Evolutionary conservation across 495 filamentous ascomycete species (phyloP), one percentile per base, ranked within the genome.

Genomic region (Xylaria bambusicola): DNA sequence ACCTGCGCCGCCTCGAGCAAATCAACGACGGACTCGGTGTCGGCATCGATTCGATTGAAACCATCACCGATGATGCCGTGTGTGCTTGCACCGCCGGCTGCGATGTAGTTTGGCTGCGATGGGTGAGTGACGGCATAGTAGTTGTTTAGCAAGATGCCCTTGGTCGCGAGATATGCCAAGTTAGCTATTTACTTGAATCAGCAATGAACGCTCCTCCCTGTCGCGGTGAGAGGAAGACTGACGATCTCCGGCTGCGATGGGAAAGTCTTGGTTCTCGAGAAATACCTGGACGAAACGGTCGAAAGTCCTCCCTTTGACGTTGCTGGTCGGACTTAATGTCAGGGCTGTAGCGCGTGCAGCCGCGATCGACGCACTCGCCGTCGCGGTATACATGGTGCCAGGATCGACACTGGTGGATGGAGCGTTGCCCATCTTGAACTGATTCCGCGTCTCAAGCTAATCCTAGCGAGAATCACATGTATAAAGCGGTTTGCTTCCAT

Each of bases 31-130:
- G 82, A 86, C 20, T 84, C 86, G 26, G 86, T 74, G 67, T 87
- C 88, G 48, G 70, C 54, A 5, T 81, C 78, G 51, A 88, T 67
- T 12, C 64, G 64, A 48, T 74, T 73, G 66, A 83, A 84, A 58
- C 80, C 71, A 59, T 89, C 86, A 65, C 82, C 80, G 60, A 86
- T 76, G 71, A 89, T 81, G 62, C 84, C 85, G 60, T 87, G 87
- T 55, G 76, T 74, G 66, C 86, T 84, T 45, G 85, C 87, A 20
- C 71, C 78, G 7, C 82, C 83, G 6, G 77, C 71, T 27, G 84
- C 80, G 44, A 77, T 70, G 68, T 89, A 89, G 73, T 90, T 90
- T n/a, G 85, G 85, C 73, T 88, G 74, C 10, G 84, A 88, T 6
- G 86, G 86, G 61, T 89, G 86, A 18, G 86, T 85, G 38, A 81